Conservation (phyloP, 176 grass and related monocot species). For the Carex cristatella region DNA sequence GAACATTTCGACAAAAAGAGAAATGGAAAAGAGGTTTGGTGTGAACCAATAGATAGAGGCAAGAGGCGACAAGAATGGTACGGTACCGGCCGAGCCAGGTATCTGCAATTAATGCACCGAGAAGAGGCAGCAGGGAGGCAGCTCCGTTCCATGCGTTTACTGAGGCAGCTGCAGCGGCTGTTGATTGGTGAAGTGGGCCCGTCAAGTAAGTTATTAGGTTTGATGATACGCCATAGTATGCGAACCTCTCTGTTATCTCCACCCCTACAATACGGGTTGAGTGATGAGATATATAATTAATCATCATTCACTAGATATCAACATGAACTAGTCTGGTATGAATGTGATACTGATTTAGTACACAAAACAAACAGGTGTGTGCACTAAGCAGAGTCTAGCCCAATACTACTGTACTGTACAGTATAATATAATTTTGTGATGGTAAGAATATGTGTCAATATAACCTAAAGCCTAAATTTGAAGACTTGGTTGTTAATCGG, state of each 20-base stretch:
- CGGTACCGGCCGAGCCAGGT: slow-evolving; percentile 43
- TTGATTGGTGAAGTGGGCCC: slow-evolving; percentile 46
- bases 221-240: slow-evolving; percentile 41
- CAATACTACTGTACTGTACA: background rate
- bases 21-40: background rate
- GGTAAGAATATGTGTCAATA: background rate
- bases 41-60: slow-evolving; percentile 43
- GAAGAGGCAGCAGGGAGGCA: slow-evolving; percentile 38
- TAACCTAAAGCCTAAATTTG: background rate
- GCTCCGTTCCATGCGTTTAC: slow-evolving; percentile 48
- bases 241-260: slow-evolving; percentile 52
- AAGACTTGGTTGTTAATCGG: background rate
- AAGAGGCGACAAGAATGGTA: slow-evolving; percentile 31
- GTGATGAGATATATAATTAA: background rate
- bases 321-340: background rate
- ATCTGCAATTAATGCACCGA: slow-evolving; percentile 55
- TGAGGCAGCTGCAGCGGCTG: slow-evolving; percentile 31
- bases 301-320: background rate
- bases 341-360: background rate
- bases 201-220: slow-evolving; percentile 80
- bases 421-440: background rate
- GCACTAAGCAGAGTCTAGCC: background rate
- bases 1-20: background rate
- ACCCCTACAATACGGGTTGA: slow-evolving; percentile 8
- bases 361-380: background rate